phyloP scores from a whole-genome alignment of 176 grass and related monocot genomes.

The Aegilops sharonensis region DNA sequence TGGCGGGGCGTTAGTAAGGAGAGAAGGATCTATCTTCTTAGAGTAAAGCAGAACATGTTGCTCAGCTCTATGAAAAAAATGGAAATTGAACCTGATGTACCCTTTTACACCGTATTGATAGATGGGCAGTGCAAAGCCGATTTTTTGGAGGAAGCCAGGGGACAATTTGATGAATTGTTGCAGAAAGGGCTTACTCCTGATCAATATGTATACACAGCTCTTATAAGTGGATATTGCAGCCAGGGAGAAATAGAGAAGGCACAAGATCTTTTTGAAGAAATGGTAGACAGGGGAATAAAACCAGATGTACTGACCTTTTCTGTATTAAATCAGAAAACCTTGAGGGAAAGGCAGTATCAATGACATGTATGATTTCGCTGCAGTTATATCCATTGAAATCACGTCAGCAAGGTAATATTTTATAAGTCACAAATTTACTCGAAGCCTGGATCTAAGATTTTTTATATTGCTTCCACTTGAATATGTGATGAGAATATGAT shows the following conservation, averaged over 20 bases:
- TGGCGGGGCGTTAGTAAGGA: conserved; percentile 45
- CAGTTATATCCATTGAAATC: neutral
- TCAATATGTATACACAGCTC: conserved; percentile 56
- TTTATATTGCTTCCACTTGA: neutral
- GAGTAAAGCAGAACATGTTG: conserved; percentile 32
- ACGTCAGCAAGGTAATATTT: conserved; percentile 9
- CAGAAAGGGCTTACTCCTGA: conserved; percentile 58
- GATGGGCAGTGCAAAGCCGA: conserved; percentile 68
- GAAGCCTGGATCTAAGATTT: neutral
- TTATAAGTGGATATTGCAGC: conserved; percentile 78
- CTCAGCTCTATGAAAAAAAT: conserved; percentile 43
- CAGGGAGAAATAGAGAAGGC: conserved; percentile 57
- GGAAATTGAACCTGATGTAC: conserved; percentile 56
- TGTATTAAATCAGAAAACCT: conserved; percentile 28
- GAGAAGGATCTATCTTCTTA: conserved; percentile 37
- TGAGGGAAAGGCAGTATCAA: neutral
- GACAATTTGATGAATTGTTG: conserved; percentile 67
- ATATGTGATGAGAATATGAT: neutral
- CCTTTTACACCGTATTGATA: conserved; percentile 85
- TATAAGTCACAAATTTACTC: neutral
- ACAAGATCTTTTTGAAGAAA: conserved; percentile 61
- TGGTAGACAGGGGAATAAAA: conserved; percentile 52
- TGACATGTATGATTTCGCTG: neutral
- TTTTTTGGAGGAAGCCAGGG: conserved; percentile 53
- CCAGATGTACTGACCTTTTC: conserved; percentile 51